phyloP scores from a whole-genome alignment of 1,139 yeast genomes.

The Saccharomyces pastorianus region DNA sequence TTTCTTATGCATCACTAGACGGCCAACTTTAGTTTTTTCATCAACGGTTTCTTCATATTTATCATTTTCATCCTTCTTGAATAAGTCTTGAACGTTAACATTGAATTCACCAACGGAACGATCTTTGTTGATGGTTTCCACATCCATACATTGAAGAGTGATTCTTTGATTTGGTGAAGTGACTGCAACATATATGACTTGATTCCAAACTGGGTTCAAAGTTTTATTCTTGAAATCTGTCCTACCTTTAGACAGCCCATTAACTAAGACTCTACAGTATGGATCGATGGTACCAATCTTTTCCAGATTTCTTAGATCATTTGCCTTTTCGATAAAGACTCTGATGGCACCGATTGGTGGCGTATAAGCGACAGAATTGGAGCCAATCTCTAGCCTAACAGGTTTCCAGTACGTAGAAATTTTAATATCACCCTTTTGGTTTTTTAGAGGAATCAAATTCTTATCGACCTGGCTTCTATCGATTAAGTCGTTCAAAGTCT shows the following conservation, averaged over 20 bases:
- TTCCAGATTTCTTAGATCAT: conserved; percentile 73
- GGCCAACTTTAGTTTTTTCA: conserved; percentile 48
- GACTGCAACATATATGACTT: conserved; percentile 70
- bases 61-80: conserved; percentile 53
- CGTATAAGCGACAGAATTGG: conserved; percentile 71
- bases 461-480: conserved; percentile 73
- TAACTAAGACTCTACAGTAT: conserved; percentile 69
- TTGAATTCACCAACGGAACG: conserved; percentile 80
- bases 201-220: conserved; percentile 78
- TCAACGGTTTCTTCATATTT: conserved; percentile 56
- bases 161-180: conserved; percentile 74
- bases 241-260: conserved; percentile 69
- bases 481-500: conserved; percentile 60
- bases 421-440: conserved; percentile 63
- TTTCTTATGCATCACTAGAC: conserved; percentile 49
- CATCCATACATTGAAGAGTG: conserved; percentile 87
- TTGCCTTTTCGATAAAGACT: conserved; percentile 61
- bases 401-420: conserved; percentile 78
- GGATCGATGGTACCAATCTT: conserved; percentile 90
- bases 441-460: conserved; percentile 61
- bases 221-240: conserved; percentile 65
- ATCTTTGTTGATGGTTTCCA: conserved; percentile 66
- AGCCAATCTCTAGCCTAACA: conserved; percentile 56
- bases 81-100: conserved; percentile 56
- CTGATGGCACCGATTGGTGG: conserved; percentile 92